Base-by-base conservation (phyloP, 768 basidiomycete genomes). In the Gloeostereum incarnatum region DNA sequence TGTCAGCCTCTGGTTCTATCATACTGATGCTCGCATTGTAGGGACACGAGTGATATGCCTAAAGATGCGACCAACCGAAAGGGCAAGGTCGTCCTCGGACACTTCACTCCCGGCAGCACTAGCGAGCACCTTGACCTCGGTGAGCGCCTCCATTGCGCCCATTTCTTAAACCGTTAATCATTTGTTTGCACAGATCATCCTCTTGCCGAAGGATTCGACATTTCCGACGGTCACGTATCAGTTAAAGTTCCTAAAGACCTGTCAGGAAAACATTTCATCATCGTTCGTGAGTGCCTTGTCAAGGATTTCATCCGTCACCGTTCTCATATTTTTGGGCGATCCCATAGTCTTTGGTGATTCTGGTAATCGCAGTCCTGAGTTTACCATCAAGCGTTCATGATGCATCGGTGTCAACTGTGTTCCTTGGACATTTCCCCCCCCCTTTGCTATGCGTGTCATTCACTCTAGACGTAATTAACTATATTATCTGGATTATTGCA, bases 211-310 rank as follows among this genome's bases (percentile, higher is more conserved):
- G 51, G 56, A 27, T 65, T 80, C 49, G 56, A 66, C 31, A 51
- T 82, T 40, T 45, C 43, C 20, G 42, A 52, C n/a, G 75, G 76
- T 13, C 40, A 40, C n/a, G 60, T 61, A 3, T 34, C 48, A 3
- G 44, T 80, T 41, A 52, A 39, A 1, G 69, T 78, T 16, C 77
- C 77, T 1, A 7, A 53, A 3, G 62, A 71, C 11, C 3, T 40
- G 4, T 24, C 55, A 9, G 45, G 60, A 23, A 37, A 53, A 35
- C 49, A 69, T 44, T 81, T 73, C 45, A 63, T 70, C 38, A 51
- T 79, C 36, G 70, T 66, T 33, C 50, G 77, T 77, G 48, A 58
- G 75, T 65, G 29, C n/a, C n/a, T n/a, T n/a, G n/a, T n/a, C n/a
- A n/a, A n/a, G n/a, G n/a, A n/a, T n/a, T n/a, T n/a, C n/a, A n/a